A percentile compares a stretch with the other conserved stretches of the same genome.
Evolutionary conservation across 2,329 filamentous ascomycete species (phyloP).

Genomic region (Fusarium keratoplasticum): DNA sequence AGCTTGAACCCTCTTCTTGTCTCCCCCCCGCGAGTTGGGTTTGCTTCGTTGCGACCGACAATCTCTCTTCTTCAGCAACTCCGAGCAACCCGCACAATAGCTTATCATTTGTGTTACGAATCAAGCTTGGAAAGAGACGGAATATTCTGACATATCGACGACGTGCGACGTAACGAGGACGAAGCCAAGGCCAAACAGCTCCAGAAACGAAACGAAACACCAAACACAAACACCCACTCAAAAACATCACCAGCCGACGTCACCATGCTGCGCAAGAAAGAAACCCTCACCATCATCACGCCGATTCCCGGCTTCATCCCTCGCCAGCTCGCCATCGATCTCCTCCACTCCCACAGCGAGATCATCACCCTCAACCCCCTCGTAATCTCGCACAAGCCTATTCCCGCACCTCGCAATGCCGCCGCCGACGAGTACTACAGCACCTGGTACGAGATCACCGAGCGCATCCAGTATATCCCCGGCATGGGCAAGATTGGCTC

Average conservation of each 20-base stretch:
- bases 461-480: slow-evolving; percentile 76
- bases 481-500: slow-evolving; percentile 74
- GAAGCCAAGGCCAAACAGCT: neutral
- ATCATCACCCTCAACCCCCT: slow-evolving; percentile 78
- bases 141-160: neutral
- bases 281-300: slow-evolving; percentile 75
- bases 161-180: slow-evolving; percentile 5
- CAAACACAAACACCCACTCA: slow-evolving; percentile 1
- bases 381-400: slow-evolving; percentile 71
- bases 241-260: slow-evolving; percentile 1
- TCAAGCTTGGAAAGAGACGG: neutral
- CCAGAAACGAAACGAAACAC: slow-evolving; percentile 21
- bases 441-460: slow-evolving; percentile 79
- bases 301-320: slow-evolving; percentile 77
- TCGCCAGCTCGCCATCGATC: slow-evolving; percentile 77
- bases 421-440: slow-evolving; percentile 78
- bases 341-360: slow-evolving; percentile 77
- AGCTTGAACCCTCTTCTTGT: neutral
- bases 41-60: slow-evolving; percentile 6
- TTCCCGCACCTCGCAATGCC: slow-evolving; percentile 75
- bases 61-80: neutral
- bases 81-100: slow-evolving; percentile 9
- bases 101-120: neutral
- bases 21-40: neutral
- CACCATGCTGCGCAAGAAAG: slow-evolving; percentile 71